Conservation (phyloP, 2,329 filamentous ascomycete genomes). For the Xylariaceae sp. region DNA sequence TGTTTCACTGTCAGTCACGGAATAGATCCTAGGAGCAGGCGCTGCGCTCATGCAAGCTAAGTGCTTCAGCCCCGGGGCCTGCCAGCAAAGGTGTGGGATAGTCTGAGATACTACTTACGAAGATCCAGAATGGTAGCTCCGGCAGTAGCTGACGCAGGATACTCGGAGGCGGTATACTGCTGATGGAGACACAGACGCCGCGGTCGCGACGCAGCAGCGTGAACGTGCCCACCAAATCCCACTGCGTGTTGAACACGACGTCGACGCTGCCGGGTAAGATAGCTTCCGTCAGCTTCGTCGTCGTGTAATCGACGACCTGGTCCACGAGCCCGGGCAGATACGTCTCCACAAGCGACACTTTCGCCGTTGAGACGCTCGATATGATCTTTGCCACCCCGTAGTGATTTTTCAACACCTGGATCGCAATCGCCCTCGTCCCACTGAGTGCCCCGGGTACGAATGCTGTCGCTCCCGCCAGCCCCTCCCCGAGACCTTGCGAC, state of each 20-base stretch:
- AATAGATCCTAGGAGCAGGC: no score
- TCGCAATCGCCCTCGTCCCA: slow-evolving; percentile 40
- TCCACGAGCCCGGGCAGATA: slow-evolving; percentile 41
- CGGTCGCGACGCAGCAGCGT: slow-evolving; percentile 31
- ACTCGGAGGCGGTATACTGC: slow-evolving; percentile 30
- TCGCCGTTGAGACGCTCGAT: slow-evolving; percentile 48
- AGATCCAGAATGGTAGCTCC: slow-evolving; percentile 33
- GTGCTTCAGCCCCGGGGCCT: no score
- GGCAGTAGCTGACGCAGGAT: slow-evolving; percentile 28
- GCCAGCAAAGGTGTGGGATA: no score
- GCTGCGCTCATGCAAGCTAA: no score
- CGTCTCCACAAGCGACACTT: slow-evolving; percentile 40
- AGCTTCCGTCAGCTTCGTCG: slow-evolving; percentile 31
- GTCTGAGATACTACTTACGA: no score
- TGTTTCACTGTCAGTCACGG: no score
- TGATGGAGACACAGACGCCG: slow-evolving; percentile 39
- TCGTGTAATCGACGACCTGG: slow-evolving; percentile 47
- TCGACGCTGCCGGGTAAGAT: slow-evolving; percentile 42
- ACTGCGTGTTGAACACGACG: slow-evolving; percentile 46
- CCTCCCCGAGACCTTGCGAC: slow-evolving; percentile 22
- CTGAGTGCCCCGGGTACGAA: slow-evolving; percentile 48
- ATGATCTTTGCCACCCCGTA: slow-evolving; percentile 45
- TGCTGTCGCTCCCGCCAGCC: slow-evolving; percentile 45
- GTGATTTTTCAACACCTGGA: slow-evolving; percentile 47
- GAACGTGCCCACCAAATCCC: slow-evolving; percentile 33